phyloP scores from a whole-genome alignment of 225 moss, liverwort and hornwort species.

The Marchantia paleacea region DNA sequence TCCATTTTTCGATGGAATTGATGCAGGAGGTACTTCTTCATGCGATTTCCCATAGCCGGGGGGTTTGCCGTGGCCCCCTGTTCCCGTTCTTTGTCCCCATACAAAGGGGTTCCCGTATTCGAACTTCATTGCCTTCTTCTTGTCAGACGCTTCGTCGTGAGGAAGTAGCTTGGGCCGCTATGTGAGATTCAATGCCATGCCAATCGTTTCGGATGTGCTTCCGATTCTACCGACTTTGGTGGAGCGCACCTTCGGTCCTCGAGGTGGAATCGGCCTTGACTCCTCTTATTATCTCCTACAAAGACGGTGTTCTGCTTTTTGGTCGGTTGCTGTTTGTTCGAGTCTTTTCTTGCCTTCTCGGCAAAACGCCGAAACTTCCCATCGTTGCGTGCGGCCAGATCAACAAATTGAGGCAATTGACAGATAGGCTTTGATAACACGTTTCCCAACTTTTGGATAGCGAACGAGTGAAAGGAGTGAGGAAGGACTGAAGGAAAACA shows the following conservation, averaged over 20 bases:
- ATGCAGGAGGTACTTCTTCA: constrained; percentile 87
- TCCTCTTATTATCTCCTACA: constrained; percentile 82
- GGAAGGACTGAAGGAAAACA: too few species aligned
- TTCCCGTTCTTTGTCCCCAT: constrained; percentile 72
- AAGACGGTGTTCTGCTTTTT: constrained; percentile 76
- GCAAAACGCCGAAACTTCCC: constrained; percentile 85
- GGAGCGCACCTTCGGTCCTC: constrained; percentile 85
- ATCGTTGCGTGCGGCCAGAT: too few species aligned
- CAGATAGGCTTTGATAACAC: too few species aligned
- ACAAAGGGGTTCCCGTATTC: constrained; percentile 96
- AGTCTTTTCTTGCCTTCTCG: constrained; percentile 81
- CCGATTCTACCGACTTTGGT: constrained; percentile 83
- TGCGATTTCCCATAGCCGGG: constrained; percentile 77
- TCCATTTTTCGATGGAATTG: constrained; percentile 89
- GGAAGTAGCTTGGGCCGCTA: constrained; percentile 86
- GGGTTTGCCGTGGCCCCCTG: constrained; percentile 59
- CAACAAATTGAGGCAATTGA: too few species aligned
- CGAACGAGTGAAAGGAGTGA: too few species aligned
- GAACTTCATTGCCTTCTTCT: constrained; percentile 92
- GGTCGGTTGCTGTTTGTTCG: constrained; percentile 74
- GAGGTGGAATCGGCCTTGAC: constrained; percentile 83
- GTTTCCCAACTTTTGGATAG: too few species aligned
- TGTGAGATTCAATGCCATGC: too few species aligned
- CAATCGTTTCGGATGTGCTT: constrained; percentile 86
- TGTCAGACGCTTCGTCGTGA: constrained; percentile 83